Base-by-base conservation (phyloP, 164 flowering plant species). In the Chimonanthus salicifolius region DNA sequence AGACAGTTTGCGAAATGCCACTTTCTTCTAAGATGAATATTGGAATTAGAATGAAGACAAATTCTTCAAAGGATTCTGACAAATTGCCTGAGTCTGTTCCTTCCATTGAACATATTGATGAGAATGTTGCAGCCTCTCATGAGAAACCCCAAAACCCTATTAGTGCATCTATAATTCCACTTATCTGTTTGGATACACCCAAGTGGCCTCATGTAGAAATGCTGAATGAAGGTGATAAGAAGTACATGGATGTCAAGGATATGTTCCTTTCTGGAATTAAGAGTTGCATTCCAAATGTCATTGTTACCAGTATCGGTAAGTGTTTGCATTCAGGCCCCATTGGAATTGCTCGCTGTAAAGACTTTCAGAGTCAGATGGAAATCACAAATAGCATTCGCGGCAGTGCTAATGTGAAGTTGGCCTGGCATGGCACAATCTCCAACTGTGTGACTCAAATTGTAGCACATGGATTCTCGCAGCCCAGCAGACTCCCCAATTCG, bases 381-480 rank as follows among this genome's bases (percentile, higher is more conserved):
- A 62, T 78, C 4, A 80, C 77, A 0, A 81, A 74, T 67, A 76
- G 67, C 3, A 73, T 81, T 46, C 80, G 90, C 21, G 88, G 89
- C 4, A 18, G 54, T 3, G 54, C 84, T 2, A 86, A 84, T 45
- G 63, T 72, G 21, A 78, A 73, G n/a, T 76, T 76, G 67, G 90
- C 87, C 4, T 90, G 92, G 94, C 67, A 82, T 69, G 87, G 83
- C 18, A 69, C 85, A 0, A 76, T 88, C 0, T 65, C 68, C 3
- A 67, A 77, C 49, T 79, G 63, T 1, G 78, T 86, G 15, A 75
- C 51, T 43, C 70, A 78, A 11, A 76, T 88, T 47, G 33, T 86
- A 65, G 49, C 58, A 2, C 85, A 85, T 74, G 94, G 94, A 4
- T 88, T 90, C 72, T 79, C 80, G 7, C 18, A 69, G 69, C 77